Percentiles rank a stretch among this genome's conserved stretches.
phyloP scores from a whole-genome alignment of 2,329 filamentous ascomycete genomes.

The Niveomyces coronatus region DNA sequence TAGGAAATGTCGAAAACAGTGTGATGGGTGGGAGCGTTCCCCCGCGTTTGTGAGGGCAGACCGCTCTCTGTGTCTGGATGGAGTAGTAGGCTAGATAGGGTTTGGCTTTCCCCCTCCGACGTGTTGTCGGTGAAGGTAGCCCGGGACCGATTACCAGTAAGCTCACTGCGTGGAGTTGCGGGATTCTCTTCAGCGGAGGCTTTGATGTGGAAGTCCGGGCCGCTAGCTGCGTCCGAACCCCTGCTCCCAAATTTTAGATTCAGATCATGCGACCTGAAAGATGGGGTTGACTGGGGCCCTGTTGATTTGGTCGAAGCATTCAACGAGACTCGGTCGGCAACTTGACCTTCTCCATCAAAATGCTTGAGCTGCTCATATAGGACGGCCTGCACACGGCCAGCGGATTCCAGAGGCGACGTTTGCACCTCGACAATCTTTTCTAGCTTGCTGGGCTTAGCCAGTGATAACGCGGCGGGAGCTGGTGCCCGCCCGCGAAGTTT shows the following conservation, averaged over 20 bases:
- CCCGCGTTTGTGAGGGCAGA: slow-evolving; percentile 19
- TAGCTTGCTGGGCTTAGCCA: slow-evolving; percentile 32
- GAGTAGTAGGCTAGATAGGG: slow-evolving; percentile 3
- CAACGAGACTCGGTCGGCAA: too few relatives aligned
- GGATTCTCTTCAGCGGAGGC: slow-evolving; percentile 6
- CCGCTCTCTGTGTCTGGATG: slow-evolving; percentile 5
- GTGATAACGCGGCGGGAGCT: slow-evolving; percentile 44
- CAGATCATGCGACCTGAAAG: slow-evolving; percentile 4
- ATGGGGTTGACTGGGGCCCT: slow-evolving; percentile 4
- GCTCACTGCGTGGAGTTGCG: slow-evolving; percentile 2
- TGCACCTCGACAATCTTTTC: slow-evolving; percentile 37
- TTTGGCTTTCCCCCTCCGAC: slow-evolving; percentile 8
- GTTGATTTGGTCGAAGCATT: too few relatives aligned
- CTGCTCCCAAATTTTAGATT: not conserved
- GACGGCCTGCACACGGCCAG: slow-evolving; percentile 34
- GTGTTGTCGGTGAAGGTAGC: slow-evolving; percentile 6
- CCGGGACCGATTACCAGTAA: slow-evolving; percentile 2
- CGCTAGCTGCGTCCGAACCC: slow-evolving; percentile 6
- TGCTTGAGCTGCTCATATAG: slow-evolving; percentile 43
- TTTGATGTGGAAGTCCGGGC: slow-evolving; percentile 1
- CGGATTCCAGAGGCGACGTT: slow-evolving; percentile 43
- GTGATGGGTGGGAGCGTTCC: slow-evolving; percentile 6
- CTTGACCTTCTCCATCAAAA: too few relatives aligned
- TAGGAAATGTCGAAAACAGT: too few relatives aligned
- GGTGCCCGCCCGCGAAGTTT: slow-evolving; percentile 38